Evolutionary conservation across 805 yeast species (phyloP), one percentile per base, ranked within the genome.

Genomic region (Candida taoyuanica): DNA sequence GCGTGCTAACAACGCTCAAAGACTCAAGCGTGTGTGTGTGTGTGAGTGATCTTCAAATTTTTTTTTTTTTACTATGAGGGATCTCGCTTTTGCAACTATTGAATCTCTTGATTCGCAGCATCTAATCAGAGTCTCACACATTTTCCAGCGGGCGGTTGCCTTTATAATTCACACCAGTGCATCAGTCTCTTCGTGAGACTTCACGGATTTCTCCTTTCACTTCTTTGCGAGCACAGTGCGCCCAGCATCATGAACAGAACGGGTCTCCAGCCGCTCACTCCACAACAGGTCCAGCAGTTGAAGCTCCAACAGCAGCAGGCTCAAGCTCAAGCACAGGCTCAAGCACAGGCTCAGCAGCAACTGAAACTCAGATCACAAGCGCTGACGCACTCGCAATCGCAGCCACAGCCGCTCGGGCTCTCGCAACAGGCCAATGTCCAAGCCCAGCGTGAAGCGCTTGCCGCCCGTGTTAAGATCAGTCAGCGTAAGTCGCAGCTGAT

Each of bases 401-500:
- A 43, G 29, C 34, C 33, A 7, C 40, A 38, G 32, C 52, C 47
- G 11, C 41, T 42, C 21, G 40, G 37, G 5, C 27, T 31, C 8
- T 37, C 45, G 5, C 48, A 45, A 29, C 37, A 42, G 46, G 51
- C 36, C 23, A 43, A 33, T 27, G 39, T 44, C 30, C 49, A 43
- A 25, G 47, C 43, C 16, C 50, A 37, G 26, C 49, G 48, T 13
- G 56, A 50, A 28, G 57, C 58, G 1, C 54, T 44, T 12, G 44
- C 58, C 6, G 71, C 74, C 15, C 63, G 74, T 40, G 68, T 63
- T n/a, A 69, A 70, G 46, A 68, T 78, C 50, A 74, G 79, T 47
- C 71, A 78, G 28, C 76, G 79, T 51, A 73, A 83, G 49, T 79
- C 86, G 27, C 81, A 83, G 56, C 88, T 81, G 48, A 55, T 69